A percentile compares a stretch with the other conserved stretches of the same genome.
Conservation (phyloP, 345 rosid genomes). For the Erodium maritimum region DNA sequence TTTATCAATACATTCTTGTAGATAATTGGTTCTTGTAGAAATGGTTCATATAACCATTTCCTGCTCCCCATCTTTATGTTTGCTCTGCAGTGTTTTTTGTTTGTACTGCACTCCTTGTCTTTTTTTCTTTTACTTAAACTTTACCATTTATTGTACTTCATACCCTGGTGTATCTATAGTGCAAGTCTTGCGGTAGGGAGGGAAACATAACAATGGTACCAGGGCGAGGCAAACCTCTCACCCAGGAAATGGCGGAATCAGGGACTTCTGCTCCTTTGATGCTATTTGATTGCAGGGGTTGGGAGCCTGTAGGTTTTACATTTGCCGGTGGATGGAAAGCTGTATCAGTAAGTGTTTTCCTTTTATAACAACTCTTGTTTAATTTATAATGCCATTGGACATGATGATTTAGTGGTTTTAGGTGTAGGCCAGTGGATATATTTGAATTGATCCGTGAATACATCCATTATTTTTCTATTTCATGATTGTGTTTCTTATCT, state of each 20-base stretch:
- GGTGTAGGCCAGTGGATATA: neutral
- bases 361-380: neutral
- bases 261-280: slow-evolving; percentile 66
- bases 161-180: slow-evolving; percentile 22
- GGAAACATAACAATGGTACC: slow-evolving; percentile 73
- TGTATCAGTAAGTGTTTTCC: slow-evolving; percentile 55
- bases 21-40: too few species aligned
- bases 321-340: slow-evolving; percentile 65
- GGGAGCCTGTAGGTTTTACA: slow-evolving; percentile 58
- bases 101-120: too few species aligned
- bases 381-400: neutral
- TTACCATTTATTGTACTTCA: too few species aligned
- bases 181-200: slow-evolving; percentile 79
- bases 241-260: slow-evolving; percentile 36
- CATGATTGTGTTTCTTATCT: too few species aligned
- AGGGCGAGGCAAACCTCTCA: slow-evolving; percentile 55
- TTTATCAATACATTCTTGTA: too few species aligned
- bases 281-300: slow-evolving; percentile 79
- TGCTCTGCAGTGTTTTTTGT: too few species aligned
- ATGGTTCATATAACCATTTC: too few species aligned
- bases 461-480: too few species aligned
- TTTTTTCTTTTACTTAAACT: too few species aligned
- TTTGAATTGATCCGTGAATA: neutral
- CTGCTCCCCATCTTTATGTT: too few species aligned
- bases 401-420: neutral